phyloP scores from a whole-genome alignment of 208 protist genomes.

The Acanthamoeba royreba region DNA sequence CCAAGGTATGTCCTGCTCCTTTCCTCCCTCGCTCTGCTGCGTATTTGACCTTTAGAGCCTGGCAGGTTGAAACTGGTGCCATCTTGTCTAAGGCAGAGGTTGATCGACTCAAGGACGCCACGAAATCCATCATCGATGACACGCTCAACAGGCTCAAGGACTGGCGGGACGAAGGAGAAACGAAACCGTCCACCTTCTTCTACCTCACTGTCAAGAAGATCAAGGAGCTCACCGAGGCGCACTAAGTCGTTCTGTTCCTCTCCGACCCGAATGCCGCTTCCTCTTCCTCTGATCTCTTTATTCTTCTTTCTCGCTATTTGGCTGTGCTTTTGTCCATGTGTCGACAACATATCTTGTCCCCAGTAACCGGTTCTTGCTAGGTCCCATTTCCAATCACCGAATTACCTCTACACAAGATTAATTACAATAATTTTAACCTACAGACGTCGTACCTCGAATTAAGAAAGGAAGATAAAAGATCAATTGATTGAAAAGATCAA shows the following conservation, averaged over 20 bases:
- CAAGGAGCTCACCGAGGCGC: conserved; percentile 48
- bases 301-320: too few species aligned
- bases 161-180: neutral
- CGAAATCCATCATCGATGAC: neutral
- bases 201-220: conserved; percentile 40
- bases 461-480: too few species aligned
- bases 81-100: conserved; percentile 2
- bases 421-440: too few species aligned
- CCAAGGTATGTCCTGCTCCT: neutral
- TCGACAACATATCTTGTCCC: too few species aligned
- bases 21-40: neutral
- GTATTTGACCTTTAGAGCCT: neutral
- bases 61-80: neutral
- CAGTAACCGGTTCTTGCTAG: too few species aligned
- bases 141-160: conserved; percentile 31
- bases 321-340: too few species aligned
- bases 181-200: neutral
- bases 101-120: neutral
- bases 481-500: neutral
- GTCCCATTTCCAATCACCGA: too few species aligned
- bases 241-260: too few species aligned
- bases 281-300: too few species aligned
- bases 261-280: too few species aligned
- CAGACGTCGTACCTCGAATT: too few species aligned
- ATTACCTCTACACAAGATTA: too few species aligned